These are phyloP conservation scores for Skeletonema menzelii DNA, from an alignment of 108 stramenopile species.

Conservation along the genomic window DNA sequence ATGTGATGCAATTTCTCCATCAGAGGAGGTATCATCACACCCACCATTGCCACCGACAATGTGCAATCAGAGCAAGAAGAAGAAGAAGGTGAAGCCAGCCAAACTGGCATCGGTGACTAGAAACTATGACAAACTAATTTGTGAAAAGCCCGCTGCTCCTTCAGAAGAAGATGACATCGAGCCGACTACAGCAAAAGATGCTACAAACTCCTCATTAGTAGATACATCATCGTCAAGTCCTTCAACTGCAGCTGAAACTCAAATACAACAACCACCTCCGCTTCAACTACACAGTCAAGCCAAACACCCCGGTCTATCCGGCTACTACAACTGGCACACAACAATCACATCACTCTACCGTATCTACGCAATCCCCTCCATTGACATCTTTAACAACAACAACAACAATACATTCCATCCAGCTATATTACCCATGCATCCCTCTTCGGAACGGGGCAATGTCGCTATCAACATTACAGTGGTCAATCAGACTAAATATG, in stretches of 20 bases:
- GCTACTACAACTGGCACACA: constrained; percentile 62
- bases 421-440: constrained; percentile 68
- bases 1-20: neutral
- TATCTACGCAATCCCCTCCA: constrained; percentile 49
- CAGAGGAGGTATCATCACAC: neutral
- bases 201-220: neutral
- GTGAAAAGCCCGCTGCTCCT: neutral
- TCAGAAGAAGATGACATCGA: neutral
- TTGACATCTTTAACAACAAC: constrained; percentile 21
- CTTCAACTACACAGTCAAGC: constrained; percentile 13
- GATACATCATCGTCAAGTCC: neutral
- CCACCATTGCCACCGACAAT: neutral
- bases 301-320: constrained; percentile 62
- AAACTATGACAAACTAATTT: constrained; percentile 19
- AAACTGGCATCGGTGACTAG: constrained; percentile 6
- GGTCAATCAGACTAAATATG: constrained; percentile 46
- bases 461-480: constrained; percentile 57
- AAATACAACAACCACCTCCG: neutral
- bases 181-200: neutral
- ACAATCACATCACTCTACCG: constrained; percentile 69
- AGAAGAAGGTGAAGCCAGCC: neutral
- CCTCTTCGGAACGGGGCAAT: constrained; percentile 60
- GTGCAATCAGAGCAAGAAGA: neutral
- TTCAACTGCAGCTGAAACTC: neutral
- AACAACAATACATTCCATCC: constrained; percentile 22